Base-by-base conservation (phyloP, 345 rosid species). In the Eucalyptus erythrocorys region DNA sequence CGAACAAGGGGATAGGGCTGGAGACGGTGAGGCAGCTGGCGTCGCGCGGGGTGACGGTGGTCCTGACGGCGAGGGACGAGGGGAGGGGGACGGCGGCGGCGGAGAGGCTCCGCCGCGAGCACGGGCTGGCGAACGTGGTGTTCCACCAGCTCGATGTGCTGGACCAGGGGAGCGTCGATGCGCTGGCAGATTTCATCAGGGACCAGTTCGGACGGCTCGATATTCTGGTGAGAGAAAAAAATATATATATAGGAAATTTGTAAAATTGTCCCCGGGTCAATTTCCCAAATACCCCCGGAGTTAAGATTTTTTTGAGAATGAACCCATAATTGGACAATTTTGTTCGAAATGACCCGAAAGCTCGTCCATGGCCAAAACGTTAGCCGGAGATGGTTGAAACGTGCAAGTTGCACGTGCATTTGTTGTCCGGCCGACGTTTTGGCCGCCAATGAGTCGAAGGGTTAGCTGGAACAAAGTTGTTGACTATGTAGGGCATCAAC, bases 101-200 rank as follows among this genome's bases (percentile, higher is more conserved):
- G 3, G 87, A 88, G 2, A 59, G 17, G 88, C 94, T 94, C 59
- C 94, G 91, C 50, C 84, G 84, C 84, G 61, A 85, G 7, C 42
- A 89, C 88, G 93, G 94, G n/a, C 90, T 93, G 21, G 40, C 89
- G 4, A 91, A 89, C 88, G 93, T 93, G 11, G 61, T 92, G 55
- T 94, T 93, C 89, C 95, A 93, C 87, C 94, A 92, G 71, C 96
- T 93, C 85, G 94, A 94, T 89, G 95, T 93, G 27, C 87, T 91
- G 91, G 95, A 93, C 47, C 90, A 90, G 22, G 24, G 71, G 48
- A 93, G 93, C 88, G 24, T 82, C 32, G 76, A 89, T 21, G 87
- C 89, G 26, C 43, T 92, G 88, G 94, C 94, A 10, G 24, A 82
- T 7, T 93, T 94, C 89, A 51, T 93, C 86, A 59, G 50, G 34